Conservation (phyloP, 305 asterid species). For the Plantago lanceolata region DNA sequence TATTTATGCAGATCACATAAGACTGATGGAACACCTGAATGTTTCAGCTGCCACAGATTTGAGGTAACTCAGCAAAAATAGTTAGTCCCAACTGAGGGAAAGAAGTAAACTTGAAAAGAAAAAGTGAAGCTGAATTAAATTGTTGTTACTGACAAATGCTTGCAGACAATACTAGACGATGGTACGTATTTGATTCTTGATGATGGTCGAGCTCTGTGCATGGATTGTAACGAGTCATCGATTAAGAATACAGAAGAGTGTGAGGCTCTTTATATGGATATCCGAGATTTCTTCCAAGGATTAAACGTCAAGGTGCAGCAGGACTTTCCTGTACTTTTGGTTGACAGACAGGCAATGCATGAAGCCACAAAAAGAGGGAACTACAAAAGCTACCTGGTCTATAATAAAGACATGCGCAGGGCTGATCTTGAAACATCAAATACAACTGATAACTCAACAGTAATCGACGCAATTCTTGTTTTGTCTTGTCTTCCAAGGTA, state of each 20-base stretch:
- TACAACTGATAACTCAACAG: no score
- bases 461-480: conserved; percentile 50
- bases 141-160: no score
- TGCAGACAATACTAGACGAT: conserved; percentile 28
- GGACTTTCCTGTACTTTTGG: conserved; percentile 83
- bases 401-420: conserved; percentile 54
- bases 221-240: conserved; percentile 89
- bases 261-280: conserved; percentile 88
- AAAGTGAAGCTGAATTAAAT: no score
- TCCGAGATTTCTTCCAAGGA: conserved; percentile 91
- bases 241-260: conserved; percentile 93
- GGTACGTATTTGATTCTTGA: conserved; percentile 73
- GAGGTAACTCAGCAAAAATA: conserved; percentile 46
- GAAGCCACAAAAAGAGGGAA: conserved; percentile 98
- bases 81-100: no score
- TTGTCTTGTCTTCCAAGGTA: conserved; percentile 92
- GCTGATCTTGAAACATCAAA: conserved; percentile 67
- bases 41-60: conserved; percentile 93
- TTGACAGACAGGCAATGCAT: conserved; percentile 86
- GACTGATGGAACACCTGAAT: conserved; percentile 80
- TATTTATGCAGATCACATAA: conserved; percentile 77
- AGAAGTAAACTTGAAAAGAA: no score
- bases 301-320: conserved; percentile 86
- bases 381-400: conserved; percentile 35
- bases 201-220: conserved; percentile 84